Conservation (phyloP, 2,329 filamentous ascomycete genomes). For the Pseudogymnoascus sp. region DNA sequence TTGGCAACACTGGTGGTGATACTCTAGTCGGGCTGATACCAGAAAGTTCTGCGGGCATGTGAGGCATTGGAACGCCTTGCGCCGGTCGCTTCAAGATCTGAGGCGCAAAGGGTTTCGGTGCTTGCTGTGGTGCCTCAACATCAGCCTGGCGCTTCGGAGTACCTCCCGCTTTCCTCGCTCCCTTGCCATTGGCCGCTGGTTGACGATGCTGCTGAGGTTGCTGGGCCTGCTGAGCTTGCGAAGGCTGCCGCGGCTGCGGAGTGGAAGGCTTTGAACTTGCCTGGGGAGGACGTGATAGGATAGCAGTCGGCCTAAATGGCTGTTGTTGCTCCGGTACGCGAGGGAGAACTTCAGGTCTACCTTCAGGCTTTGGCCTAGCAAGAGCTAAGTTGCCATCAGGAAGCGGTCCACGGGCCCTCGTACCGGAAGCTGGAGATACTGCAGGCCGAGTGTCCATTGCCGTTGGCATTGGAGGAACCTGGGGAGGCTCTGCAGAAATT, state of each 20-base stretch:
- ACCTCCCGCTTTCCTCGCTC: neutral
- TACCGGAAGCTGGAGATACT: slow-evolving; percentile 24
- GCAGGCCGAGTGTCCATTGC: neutral
- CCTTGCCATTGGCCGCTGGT: slow-evolving; percentile 6
- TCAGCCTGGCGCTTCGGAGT: neutral
- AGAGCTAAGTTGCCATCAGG: slow-evolving; percentile 19
- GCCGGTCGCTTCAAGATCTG: slow-evolving; percentile 47
- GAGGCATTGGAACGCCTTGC: slow-evolving; percentile 28
- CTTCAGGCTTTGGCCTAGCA: neutral
- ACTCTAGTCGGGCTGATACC: slow-evolving; percentile 26
- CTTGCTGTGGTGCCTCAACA: slow-evolving; percentile 29
- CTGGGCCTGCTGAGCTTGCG: neutral
- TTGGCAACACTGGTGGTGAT: slow-evolving; percentile 18
- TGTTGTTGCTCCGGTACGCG: neutral
- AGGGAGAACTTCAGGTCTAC: slow-evolving; percentile 13
- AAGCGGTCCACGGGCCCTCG: slow-evolving; percentile 18
- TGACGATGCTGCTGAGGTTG: neutral
- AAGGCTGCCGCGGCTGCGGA: slow-evolving; percentile 2
- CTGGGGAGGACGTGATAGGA: slow-evolving; percentile 6
- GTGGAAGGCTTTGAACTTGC: neutral
- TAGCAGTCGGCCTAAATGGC: slow-evolving; percentile 9
- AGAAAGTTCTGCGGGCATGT: slow-evolving; percentile 6
- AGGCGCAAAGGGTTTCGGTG: slow-evolving; percentile 43
- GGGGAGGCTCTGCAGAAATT: neutral
- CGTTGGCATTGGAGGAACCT: neutral